A percentile compares a stretch with the other conserved stretches of the same genome.
Conservation (phyloP, 2,329 filamentous ascomycete species). For the Metarhizium sp. region DNA sequence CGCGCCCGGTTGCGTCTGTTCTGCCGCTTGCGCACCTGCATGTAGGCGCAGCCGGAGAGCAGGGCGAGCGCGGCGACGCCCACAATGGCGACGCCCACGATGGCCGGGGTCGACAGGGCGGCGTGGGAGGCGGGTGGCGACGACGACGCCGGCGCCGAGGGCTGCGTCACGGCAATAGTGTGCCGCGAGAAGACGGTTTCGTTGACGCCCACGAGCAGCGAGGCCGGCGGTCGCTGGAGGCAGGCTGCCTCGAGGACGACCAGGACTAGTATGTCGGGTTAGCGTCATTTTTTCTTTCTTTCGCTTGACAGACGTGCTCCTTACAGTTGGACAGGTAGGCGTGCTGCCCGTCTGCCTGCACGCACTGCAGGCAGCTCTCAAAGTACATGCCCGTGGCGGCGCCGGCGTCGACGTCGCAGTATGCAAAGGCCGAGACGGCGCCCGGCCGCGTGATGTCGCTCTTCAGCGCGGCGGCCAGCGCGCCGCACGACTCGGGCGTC, state of each 20-base stretch:
- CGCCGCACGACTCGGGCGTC: conserved; percentile 41
- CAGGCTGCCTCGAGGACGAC: conserved; percentile 43
- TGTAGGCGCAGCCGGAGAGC: conserved; percentile 28
- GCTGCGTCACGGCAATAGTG: conserved; percentile 22
- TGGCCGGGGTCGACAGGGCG: conserved; percentile 25
- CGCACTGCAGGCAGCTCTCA: conserved; percentile 35
- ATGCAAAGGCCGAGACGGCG: conserved; percentile 30
- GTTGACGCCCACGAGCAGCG: conserved; percentile 27
- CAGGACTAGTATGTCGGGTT: conserved; percentile 26
- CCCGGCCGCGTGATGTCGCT: conserved; percentile 26
- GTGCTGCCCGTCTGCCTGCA: conserved; percentile 31
- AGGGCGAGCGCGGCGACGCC: conserved; percentile 27
- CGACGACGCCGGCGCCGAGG: conserved; percentile 10
- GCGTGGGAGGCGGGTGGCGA: neutral
- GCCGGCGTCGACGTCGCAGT: conserved; percentile 33
- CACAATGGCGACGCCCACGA: conserved; percentile 35
- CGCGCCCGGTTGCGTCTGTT: conserved; percentile 26
- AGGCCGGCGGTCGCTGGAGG: conserved; percentile 30
- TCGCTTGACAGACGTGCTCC: conserved; percentile 5
- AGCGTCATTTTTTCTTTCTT: too few relatives aligned
- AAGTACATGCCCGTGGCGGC: conserved; percentile 23
- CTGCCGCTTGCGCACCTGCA: conserved; percentile 35
- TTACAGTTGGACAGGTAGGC: conserved; percentile 41
- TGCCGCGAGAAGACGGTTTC: conserved; percentile 34
- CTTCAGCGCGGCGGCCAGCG: conserved; percentile 30